Base-by-base conservation (phyloP, 73 alveolate genomes). In the Paramecium bursaria region DNA sequence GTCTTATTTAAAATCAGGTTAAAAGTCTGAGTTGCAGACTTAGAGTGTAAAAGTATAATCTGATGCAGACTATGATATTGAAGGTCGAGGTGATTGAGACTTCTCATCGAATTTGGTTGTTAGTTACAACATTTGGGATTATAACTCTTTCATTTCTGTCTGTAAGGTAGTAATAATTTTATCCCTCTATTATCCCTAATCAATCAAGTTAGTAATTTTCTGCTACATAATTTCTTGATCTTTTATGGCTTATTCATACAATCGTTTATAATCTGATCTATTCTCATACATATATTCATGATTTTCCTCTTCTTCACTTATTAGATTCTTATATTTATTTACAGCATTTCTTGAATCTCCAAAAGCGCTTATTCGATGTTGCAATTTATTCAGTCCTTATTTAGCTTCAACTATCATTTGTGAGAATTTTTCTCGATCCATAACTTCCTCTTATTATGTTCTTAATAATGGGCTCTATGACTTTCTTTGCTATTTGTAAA, bases 301-400 rank as follows among this genome's bases (percentile, higher is more conserved):
- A 35, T 39, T 67, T 67, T 67, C 82, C 33, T 67, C 82, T 39
- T 67, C 82, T 67, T 67, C 82, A 25, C 60, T 67, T 42, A 67
- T 21, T 11, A 67, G 22, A 39, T 67, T 31, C 39, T 67, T 67
- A 67, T 67, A 67, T 67, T 67, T 67, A n/a, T 48, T 57, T 50
- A 57, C 33, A 57, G 27, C 33, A 26, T 57, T 57, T 57, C 76
- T 17, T 21, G 42, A 31, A 4, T 67, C 82, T 10, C 22, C 19
- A 25, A 67, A 42, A 35, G 26, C 44, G 5, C 17, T 67, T 26
- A 67, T 67, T 42, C 44, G 33, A 42, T 31, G 55, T 47, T 67
- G 60, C 44, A 67, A 39, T 47, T 67, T 15, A 67, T 67, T 67
- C 35, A 67, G 17, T 11, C 82, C 82, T 26, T 67, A n/a, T 19